Percentiles rank a stretch among this genome's conserved stretches.
Conservation (phyloP, 305 asterid genomes). For the Andrographis paniculata region DNA sequence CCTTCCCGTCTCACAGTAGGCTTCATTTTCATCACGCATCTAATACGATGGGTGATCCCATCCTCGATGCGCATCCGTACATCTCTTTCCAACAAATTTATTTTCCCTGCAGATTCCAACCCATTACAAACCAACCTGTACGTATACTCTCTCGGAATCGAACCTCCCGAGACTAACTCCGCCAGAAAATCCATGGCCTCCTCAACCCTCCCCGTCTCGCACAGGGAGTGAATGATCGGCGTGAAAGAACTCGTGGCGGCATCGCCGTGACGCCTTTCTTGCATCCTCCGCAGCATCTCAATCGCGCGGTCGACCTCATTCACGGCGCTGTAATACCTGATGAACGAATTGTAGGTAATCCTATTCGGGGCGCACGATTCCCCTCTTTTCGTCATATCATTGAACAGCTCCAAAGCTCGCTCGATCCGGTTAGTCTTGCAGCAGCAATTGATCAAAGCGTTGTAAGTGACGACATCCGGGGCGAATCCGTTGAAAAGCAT, state of each 20-base stretch:
- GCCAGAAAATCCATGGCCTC: slow-evolving; percentile 55
- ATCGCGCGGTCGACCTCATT: slow-evolving; percentile 75
- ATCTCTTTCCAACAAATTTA: slow-evolving; percentile 32
- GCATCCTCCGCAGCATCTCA: slow-evolving; percentile 71
- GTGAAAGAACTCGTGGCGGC: slow-evolving; percentile 65
- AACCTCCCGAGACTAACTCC: slow-evolving; percentile 63
- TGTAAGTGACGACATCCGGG: slow-evolving; percentile 86
- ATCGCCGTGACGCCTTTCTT: slow-evolving; percentile 43
- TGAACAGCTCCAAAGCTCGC: slow-evolving; percentile 75
- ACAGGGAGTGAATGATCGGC: slow-evolving; percentile 58
- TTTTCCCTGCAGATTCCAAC: slow-evolving; percentile 34
- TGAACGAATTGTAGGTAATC: slow-evolving; percentile 67
- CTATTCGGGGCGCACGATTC: slow-evolving; percentile 66
- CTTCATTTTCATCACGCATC: slow-evolving; percentile 47
- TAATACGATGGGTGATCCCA: slow-evolving; percentile 45
- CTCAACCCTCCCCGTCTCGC: slow-evolving; percentile 61
- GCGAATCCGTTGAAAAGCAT: slow-evolving; percentile 74
- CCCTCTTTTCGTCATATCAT: slow-evolving; percentile 60
- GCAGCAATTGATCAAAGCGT: slow-evolving; percentile 78
- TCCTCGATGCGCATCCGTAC: slow-evolving; percentile 35
- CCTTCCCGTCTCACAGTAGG: slow-evolving; percentile 29
- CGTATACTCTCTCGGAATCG: slow-evolving; percentile 69
- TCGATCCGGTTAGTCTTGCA: slow-evolving; percentile 77
- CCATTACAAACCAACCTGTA: slow-evolving; percentile 45
- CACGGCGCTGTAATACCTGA: slow-evolving; percentile 62